Conservation (phyloP, 306 rosid species). For the Cucurbita maxima region DNA sequence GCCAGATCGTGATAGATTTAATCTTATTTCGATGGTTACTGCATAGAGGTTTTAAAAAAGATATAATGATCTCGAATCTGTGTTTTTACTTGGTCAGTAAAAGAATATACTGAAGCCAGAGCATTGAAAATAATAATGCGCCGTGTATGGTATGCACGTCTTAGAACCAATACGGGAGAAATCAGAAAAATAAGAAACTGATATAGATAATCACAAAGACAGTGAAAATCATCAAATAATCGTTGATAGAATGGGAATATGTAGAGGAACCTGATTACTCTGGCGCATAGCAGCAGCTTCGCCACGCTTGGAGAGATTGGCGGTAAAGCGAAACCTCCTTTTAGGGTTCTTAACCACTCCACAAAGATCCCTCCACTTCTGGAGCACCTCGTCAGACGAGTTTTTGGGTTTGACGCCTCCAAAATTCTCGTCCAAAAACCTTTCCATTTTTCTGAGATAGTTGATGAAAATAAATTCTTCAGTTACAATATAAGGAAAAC, state of each 20-base stretch:
- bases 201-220: neutral
- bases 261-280: constrained; percentile 39
- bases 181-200: neutral
- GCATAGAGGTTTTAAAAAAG: neutral
- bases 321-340: constrained; percentile 78
- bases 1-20: too few species aligned
- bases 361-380: constrained; percentile 59
- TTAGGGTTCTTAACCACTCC: constrained; percentile 57
- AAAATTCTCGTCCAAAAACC: constrained; percentile 43
- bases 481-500: neutral
- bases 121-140: neutral
- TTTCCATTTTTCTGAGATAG: constrained; percentile 26
- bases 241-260: neutral
- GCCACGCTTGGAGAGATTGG: constrained; percentile 52
- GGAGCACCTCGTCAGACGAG: constrained; percentile 53
- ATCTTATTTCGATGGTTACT: neutral
- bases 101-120: neutral
- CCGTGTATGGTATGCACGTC: neutral
- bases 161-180: neutral
- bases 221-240: neutral
- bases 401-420: constrained; percentile 46
- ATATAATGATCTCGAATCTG: neutral
- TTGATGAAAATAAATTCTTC: neutral
- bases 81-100: neutral
- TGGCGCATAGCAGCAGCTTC: constrained; percentile 83